phyloP scores from a whole-genome alignment of 2,329 filamentous ascomycete genomes.

The Xylariales sp. region DNA sequence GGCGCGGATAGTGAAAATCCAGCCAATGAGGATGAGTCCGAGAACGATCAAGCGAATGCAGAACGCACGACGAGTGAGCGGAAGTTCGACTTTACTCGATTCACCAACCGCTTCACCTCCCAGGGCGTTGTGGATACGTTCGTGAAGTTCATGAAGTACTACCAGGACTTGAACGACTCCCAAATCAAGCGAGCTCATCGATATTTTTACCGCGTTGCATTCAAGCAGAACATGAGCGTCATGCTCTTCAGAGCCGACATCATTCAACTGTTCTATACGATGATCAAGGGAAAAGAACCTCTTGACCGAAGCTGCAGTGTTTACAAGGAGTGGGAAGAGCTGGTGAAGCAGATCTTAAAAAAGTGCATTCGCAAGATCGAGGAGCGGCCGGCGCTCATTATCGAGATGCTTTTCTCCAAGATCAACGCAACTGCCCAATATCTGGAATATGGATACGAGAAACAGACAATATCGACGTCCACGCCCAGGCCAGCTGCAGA shows the following conservation, averaged over 20 bases:
- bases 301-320: slow-evolving; percentile 62
- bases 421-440: slow-evolving; percentile 78
- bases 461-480: slow-evolving; percentile 59
- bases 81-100: slow-evolving; percentile 89
- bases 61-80: slow-evolving; percentile 72
- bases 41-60: slow-evolving; percentile 65
- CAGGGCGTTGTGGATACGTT: slow-evolving; percentile 89
- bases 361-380: slow-evolving; percentile 80
- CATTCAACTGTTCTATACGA: slow-evolving; percentile 77
- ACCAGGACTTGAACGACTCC: slow-evolving; percentile 69
- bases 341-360: slow-evolving; percentile 78
- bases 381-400: slow-evolving; percentile 76
- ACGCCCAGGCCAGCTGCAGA: slow-evolving; percentile 70
- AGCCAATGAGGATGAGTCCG: slow-evolving; percentile 62
- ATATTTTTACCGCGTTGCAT: slow-evolving; percentile 89
- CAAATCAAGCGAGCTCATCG: slow-evolving; percentile 91
- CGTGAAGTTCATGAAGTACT: slow-evolving; percentile 72
- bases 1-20: slow-evolving; percentile 40
- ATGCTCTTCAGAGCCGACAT: slow-evolving; percentile 90
- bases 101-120: slow-evolving; percentile 73
- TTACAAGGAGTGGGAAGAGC: slow-evolving; percentile 87
- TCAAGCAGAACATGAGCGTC: slow-evolving; percentile 89
- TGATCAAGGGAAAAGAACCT: slow-evolving; percentile 83
- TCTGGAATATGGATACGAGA: slow-evolving; percentile 86
- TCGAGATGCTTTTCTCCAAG: slow-evolving; percentile 95